phyloP scores from a whole-genome alignment of 2,329 filamentous ascomycete species.

The Scedosporium dehoogii region DNA sequence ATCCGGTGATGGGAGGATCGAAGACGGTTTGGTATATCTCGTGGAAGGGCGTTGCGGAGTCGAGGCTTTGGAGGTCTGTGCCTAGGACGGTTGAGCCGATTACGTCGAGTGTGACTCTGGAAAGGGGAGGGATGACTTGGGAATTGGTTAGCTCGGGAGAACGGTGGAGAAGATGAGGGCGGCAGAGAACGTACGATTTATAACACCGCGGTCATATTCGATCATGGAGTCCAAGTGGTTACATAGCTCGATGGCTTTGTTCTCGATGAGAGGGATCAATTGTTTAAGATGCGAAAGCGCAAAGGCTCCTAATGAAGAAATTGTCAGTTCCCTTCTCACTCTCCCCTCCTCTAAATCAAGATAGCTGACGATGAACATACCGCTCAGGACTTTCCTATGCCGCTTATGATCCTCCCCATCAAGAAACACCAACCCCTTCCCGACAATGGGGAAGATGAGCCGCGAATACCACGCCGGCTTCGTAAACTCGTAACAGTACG shows the following conservation, averaged over 20 bases:
- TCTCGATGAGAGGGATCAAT: conserved; percentile 23
- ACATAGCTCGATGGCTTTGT: conserved; percentile 22
- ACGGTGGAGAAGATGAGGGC: conserved; percentile 16
- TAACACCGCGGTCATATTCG: conserved; percentile 9
- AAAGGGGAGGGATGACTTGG: conserved; percentile 17
- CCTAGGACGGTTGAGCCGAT: conserved; percentile 24
- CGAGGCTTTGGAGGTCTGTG: conserved; percentile 21
- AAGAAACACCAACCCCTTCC: conserved; percentile 22
- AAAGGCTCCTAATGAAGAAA: conserved; percentile 17
- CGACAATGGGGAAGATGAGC: conserved; percentile 15
- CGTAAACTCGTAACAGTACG: conserved; percentile 19
- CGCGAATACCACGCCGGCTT: conserved; percentile 19
- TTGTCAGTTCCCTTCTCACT: background rate
- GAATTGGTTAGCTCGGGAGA: conserved; percentile 15
- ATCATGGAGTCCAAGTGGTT: conserved; percentile 13
- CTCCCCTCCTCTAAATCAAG: background rate
- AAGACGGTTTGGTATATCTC: conserved; percentile 18
- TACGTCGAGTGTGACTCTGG: conserved; percentile 23
- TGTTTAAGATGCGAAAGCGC: conserved; percentile 20
- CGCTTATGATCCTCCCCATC: conserved; percentile 24
- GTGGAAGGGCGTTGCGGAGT: conserved; percentile 14
- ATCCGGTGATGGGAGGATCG: conserved; percentile 13
- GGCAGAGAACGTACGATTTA: conserved; percentile 9
- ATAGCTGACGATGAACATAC: conserved; percentile 4
- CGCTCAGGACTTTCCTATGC: conserved; percentile 23